phyloP scores from a whole-genome alignment of 768 basidiomycete species.

The Serendipita sp. region DNA sequence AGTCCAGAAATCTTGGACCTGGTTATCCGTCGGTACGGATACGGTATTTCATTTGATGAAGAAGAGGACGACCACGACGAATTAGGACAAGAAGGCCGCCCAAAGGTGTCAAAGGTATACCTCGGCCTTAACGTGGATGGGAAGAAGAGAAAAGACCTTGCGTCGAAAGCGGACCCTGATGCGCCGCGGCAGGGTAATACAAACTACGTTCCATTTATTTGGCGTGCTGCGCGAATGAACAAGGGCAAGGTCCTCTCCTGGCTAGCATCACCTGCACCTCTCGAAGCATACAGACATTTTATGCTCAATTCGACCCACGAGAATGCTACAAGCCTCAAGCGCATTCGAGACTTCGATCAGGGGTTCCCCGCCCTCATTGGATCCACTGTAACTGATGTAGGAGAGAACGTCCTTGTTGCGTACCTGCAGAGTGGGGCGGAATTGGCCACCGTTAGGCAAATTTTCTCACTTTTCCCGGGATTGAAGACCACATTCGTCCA shows the following conservation, averaged over 20 bases:
- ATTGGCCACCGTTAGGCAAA: slow-evolving; percentile 27
- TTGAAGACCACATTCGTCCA: slow-evolving; percentile 30
- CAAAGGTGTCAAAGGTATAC: slow-evolving; percentile 22
- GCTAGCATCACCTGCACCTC: slow-evolving; percentile 29
- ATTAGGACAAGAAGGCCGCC: slow-evolving; percentile 25
- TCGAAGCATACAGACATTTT: slow-evolving; percentile 37
- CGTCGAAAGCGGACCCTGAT: slow-evolving; percentile 34
- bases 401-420: slow-evolving; percentile 37
- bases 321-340: slow-evolving; percentile 28
- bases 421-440: slow-evolving; percentile 24
- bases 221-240: slow-evolving; percentile 25
- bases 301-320: slow-evolving; percentile 28
- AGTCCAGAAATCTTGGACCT: slow-evolving; percentile 38
- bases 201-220: slow-evolving; percentile 21
- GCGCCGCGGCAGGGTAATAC: slow-evolving; percentile 14
- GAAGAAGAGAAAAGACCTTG: slow-evolving; percentile 43
- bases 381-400: slow-evolving; percentile 30
- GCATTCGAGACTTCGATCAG: slow-evolving; percentile 25
- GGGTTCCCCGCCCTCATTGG: slow-evolving; percentile 36
- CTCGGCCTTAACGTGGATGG: slow-evolving; percentile 48
- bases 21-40: slow-evolving; percentile 34
- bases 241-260: slow-evolving; percentile 28
- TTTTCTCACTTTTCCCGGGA: slow-evolving; percentile 30
- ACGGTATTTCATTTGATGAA: slow-evolving; percentile 12
- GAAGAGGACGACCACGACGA: slow-evolving; percentile 17